Evolutionary conservation across 192 early-diverging fungal genomes (phyloP).

Genomic region (Linnemannia hyalina): DNA sequence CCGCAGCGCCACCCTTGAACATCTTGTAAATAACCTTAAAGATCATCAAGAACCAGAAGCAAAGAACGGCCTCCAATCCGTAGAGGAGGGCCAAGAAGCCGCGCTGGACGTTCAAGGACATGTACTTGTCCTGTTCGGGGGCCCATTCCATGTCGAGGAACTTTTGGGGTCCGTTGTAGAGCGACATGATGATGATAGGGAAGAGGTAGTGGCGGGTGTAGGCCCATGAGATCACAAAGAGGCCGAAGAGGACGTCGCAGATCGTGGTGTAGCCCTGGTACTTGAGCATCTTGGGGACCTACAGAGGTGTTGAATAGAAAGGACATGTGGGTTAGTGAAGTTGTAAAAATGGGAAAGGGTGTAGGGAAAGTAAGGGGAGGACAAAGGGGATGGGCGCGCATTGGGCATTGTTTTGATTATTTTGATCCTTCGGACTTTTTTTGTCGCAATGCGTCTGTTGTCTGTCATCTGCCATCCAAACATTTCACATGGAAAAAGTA

Average conservation of each 20-base stretch:
- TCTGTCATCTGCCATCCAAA: neutral
- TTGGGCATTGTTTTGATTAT: neutral
- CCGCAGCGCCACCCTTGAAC: constrained; percentile 72
- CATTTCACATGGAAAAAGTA: neutral
- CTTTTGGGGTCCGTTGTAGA: constrained; percentile 61
- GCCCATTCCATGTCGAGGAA: constrained; percentile 70
- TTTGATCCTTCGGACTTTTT: neutral
- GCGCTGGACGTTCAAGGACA: constrained; percentile 60
- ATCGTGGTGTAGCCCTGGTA: constrained; percentile 72
- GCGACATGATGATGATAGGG: constrained; percentile 74
- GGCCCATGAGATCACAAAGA: constrained; percentile 84
- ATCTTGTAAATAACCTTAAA: constrained; percentile 68
- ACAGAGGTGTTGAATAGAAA: neutral
- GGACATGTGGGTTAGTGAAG: neutral
- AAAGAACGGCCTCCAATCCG: constrained; percentile 74
- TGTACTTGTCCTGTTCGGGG: constrained; percentile 68
- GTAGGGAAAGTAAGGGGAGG: neutral
- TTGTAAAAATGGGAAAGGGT: neutral
- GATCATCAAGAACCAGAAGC: constrained; percentile 87
- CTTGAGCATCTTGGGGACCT: constrained; percentile 85
- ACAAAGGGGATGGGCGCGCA: neutral
- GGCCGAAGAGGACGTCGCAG: constrained; percentile 79
- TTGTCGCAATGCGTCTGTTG: neutral
- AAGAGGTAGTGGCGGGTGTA: constrained; percentile 81
- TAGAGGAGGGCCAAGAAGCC: constrained; percentile 72